Conservation (phyloP, 305 asterid species). For the Plantago rigida region DNA sequence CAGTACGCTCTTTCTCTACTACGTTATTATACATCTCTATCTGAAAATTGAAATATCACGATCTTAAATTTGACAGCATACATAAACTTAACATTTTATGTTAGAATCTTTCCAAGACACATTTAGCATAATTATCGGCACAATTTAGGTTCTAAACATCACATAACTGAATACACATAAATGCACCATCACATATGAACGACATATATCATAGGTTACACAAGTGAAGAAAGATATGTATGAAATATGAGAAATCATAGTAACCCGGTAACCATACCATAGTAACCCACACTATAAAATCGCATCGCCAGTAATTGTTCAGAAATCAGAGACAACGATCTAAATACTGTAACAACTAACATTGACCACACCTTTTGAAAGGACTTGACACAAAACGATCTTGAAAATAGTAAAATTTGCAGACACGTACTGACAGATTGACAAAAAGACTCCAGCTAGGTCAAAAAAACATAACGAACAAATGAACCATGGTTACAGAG, state of each 20-base stretch:
- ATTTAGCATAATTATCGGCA: slow-evolving; percentile 6
- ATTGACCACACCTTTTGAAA: not conserved
- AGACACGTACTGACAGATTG: no score
- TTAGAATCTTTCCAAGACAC: slow-evolving; percentile 13
- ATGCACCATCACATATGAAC: not conserved
- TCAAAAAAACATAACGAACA: no score
- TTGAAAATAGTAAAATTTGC: not conserved
- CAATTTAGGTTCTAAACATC: not conserved
- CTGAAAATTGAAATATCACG: slow-evolving; percentile 38
- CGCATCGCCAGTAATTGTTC: not conserved
- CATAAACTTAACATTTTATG: slow-evolving; percentile 10
- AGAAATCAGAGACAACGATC: not conserved
- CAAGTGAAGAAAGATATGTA: not conserved
- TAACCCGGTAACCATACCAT: no score
- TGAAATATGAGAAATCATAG: not conserved
- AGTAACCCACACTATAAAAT: not conserved
- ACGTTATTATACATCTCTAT: slow-evolving; percentile 74
- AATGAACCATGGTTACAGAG: no score
- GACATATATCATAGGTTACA: not conserved
- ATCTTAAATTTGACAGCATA: slow-evolving; percentile 4
- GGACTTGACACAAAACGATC: not conserved
- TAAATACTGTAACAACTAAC: not conserved
- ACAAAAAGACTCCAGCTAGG: no score
- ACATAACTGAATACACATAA: not conserved
- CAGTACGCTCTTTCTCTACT: slow-evolving; percentile 76